phyloP scores from a whole-genome alignment of 225 moss, liverwort and hornwort species.

The Takakia lepidozioides region DNA sequence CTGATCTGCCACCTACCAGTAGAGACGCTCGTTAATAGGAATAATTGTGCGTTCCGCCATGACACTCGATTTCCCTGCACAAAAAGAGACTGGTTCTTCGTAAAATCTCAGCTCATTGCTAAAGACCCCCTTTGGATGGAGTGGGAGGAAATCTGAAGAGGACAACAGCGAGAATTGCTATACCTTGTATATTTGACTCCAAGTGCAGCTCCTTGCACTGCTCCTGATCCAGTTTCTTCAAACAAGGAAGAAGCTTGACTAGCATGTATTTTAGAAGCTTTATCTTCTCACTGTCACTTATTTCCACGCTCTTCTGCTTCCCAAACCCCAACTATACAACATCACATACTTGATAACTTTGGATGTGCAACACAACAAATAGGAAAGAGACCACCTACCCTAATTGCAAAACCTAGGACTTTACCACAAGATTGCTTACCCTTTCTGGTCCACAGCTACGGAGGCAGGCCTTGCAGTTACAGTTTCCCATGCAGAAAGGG shows the following conservation, averaged over 20 bases:
- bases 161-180: not conserved
- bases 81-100: not conserved
- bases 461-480: conserved; percentile 94
- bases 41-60: conserved; percentile 22
- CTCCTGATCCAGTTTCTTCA: conserved; percentile 49
- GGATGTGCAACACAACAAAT: not conserved
- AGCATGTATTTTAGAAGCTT: conserved; percentile 36
- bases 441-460: conserved; percentile 47
- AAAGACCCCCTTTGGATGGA: not conserved
- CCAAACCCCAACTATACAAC: conserved; percentile 6
- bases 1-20: conserved; percentile 23
- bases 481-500: conserved; percentile 82
- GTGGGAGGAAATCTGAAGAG: no score
- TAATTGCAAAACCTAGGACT: no score
- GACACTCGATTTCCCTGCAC: conserved; percentile 29
- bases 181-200: conserved; percentile 41
- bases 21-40: conserved; percentile 41
- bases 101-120: not conserved
- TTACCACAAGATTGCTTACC: conserved; percentile 25
- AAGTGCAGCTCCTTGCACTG: conserved; percentile 38
- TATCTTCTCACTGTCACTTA: conserved; percentile 24
- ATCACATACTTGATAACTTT: not conserved
- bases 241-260: conserved; percentile 33
- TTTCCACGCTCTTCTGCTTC: conserved; percentile 41
- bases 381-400: not conserved